Evolutionary conservation across 129 eudicot species (phyloP).

Genomic region (Helichrysum umbraculigerum): DNA sequence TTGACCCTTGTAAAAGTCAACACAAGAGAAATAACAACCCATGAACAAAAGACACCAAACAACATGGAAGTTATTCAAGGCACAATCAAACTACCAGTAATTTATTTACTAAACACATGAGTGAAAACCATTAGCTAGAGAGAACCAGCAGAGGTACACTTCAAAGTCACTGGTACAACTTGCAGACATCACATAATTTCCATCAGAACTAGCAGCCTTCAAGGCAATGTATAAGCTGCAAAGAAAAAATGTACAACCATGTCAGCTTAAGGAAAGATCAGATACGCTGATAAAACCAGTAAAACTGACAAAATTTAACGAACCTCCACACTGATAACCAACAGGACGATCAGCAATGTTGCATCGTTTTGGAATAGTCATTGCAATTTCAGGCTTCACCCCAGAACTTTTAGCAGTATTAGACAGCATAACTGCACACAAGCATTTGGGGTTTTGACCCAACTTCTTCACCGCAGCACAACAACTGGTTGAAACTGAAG

Average conservation of each 20-base stretch:
- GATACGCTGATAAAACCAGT: background rate
- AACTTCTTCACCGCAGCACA: constrained; percentile 65
- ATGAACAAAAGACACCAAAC: constrained; percentile 25
- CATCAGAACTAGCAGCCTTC: constrained; percentile 31
- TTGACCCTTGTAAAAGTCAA: constrained; percentile 31
- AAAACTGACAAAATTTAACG: background rate
- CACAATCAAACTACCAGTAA: constrained; percentile 29
- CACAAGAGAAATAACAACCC: constrained; percentile 26
- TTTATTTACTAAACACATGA: constrained; percentile 42
- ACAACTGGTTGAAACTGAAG: constrained; percentile 53
- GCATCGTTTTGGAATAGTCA: constrained; percentile 90
- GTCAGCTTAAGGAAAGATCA: background rate
- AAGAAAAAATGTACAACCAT: constrained; percentile 9
- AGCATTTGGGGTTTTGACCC: constrained; percentile 76
- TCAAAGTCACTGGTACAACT: constrained; percentile 34
- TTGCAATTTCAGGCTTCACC: constrained; percentile 58
- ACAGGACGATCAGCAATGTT: constrained; percentile 77
- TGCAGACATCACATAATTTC: constrained; percentile 24
- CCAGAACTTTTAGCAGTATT: constrained; percentile 74
- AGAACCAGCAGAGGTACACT: constrained; percentile 25
- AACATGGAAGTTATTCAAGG: constrained; percentile 29
- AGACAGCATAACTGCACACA: constrained; percentile 93
- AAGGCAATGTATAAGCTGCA: constrained; percentile 95
- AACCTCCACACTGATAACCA: constrained; percentile 91
- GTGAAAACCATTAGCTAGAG: constrained; percentile 24